These are phyloP conservation scores for Parachaetomium inaequale DNA, from an alignment of 495 filamentous ascomycete genomes.

Conservation along the genomic window DNA sequence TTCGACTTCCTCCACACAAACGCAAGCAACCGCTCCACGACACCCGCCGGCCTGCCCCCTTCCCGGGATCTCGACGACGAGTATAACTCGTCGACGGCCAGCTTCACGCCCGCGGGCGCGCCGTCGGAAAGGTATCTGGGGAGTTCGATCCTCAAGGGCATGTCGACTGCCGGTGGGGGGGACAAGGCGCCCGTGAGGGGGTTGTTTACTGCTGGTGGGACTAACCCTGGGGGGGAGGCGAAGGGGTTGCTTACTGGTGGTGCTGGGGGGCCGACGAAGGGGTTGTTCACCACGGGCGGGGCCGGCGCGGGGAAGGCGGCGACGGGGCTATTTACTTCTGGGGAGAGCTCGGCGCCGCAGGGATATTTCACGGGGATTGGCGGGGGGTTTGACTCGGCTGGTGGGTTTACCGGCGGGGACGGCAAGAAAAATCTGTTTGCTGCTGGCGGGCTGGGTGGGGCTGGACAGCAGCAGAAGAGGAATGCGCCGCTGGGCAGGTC, in stretches of 20 bases:
- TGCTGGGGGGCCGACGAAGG: background rate
- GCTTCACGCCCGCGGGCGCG: slow-evolving; percentile 70
- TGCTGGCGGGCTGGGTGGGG: background rate
- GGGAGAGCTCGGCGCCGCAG: background rate
- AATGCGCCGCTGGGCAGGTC: slow-evolving; percentile 15
- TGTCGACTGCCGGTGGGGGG: background rate
- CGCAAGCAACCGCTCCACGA: slow-evolving; percentile 60
- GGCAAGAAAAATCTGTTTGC: slow-evolving; percentile 8
- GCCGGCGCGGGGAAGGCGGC: background rate
- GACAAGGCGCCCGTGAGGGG: background rate
- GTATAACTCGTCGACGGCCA: slow-evolving; percentile 38
- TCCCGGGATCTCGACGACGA: slow-evolving; percentile 28
- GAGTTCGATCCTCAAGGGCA: slow-evolving; percentile 57
- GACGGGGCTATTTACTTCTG: background rate
- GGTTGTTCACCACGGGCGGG: slow-evolving; percentile 4
- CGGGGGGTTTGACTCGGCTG: background rate
- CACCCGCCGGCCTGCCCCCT: slow-evolving; percentile 70
- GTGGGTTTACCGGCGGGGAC: background rate
- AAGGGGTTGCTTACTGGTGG: too few relatives aligned
- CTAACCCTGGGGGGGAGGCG: too few relatives aligned
- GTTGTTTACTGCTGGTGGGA: background rate
- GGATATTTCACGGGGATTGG: slow-evolving; percentile 16
- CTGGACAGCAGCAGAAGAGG: background rate
- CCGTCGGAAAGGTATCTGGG: slow-evolving; percentile 62
- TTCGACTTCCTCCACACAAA: background rate